Base-by-base conservation (phyloP, 441 rosid genomes). In the Populus tomentosa region DNA sequence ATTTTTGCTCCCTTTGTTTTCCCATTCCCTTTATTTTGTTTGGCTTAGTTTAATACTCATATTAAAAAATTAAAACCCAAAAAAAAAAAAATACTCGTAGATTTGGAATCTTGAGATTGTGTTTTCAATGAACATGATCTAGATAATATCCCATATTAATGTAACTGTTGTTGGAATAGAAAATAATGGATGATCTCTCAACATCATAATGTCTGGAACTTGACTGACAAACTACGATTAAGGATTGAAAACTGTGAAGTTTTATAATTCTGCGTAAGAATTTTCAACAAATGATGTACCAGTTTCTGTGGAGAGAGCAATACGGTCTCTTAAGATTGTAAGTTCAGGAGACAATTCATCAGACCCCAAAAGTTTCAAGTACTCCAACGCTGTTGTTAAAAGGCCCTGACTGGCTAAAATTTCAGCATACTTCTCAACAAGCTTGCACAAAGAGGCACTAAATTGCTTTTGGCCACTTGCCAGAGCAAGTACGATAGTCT, bases 251-350 rank as follows among this genome's bases (percentile, higher is more conserved):
- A 8, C 64, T 8, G 0, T 10, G 64, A 61, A 9, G 64, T 3
- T 3, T n/a, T 61, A 61, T 21, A 61, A n/a, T 3, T 61, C 11
- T 21, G 53, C 16, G 1, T 42, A 53, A 61, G 64, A 61, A 20
- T 59, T 73, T 35, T 28, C 20, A 24, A 0, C 30, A 33, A 23
- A 35, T 13, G 33, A 70, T 77, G 20, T 81, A 92, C 95, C 95
- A n/a, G n/a, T n/a, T n/a, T n/a, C n/a, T n/a, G n/a, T n/a, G n/a
- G n/a, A n/a, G n/a, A n/a, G n/a, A n/a, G n/a, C n/a, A n/a, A n/a
- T n/a, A n/a, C n/a, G n/a, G n/a, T n/a, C n/a, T n/a, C n/a, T n/a
- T n/a, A n/a, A n/a, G n/a, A n/a, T n/a, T n/a, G n/a, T n/a, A n/a
- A n/a, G n/a, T n/a, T n/a, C n/a, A n/a, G n/a, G n/a, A n/a, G n/a